Base-by-base conservation (phyloP, 2,329 filamentous ascomycete genomes). In the Pyrenophora seminiperda region DNA sequence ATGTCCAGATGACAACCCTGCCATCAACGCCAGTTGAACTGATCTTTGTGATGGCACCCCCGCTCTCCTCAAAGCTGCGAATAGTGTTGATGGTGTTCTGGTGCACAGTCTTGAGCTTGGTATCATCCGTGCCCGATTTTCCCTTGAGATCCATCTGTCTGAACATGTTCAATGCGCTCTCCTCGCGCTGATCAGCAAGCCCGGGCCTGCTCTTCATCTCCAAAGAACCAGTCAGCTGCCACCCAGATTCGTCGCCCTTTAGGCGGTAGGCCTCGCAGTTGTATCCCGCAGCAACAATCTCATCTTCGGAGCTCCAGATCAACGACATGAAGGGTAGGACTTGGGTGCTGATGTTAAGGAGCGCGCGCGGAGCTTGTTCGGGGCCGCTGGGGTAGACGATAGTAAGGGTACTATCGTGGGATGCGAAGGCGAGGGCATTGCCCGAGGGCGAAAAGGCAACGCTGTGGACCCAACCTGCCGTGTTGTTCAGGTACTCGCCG, bases 101-200 rank as follows among this genome's bases (percentile, higher is more conserved):
- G 76, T 99, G 94, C 38, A 94, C 85, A 9, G 94, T 97, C 77
- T 91, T 94, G 63, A 99, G 81, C 77, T 96, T 90, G 3, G 92
- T 97, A 72, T 97, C 92, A 67, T 96, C 91, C 47, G 81, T 79
- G 41, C 58, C 58, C 29, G 45, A 52, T 76, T 96, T 96, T 56
- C 94, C 94, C 81, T 94, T 96, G 59, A 99, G 81, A 75, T 99
- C 94, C 94, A 99, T 97, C 79, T 97, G 92, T 67, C 86, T 85
- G 79, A 99, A 99, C 91, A 97, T 96, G 76, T 97, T 96, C 73
- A 97, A 79, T 18, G 94, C 94, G 59, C 89, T 94, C 73, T 97
- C 94, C 75, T 97, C 94, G 24, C 88, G 83, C 47, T 84, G 83
- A 50, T 82, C 85, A 2, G 75, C 77, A 47, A 80, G 73, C 33